Evolutionary conservation across 306 rosid genomes (phyloP), one percentile per base, ranked within the genome.

Genomic region (Lithocarpus polystachyus): DNA sequence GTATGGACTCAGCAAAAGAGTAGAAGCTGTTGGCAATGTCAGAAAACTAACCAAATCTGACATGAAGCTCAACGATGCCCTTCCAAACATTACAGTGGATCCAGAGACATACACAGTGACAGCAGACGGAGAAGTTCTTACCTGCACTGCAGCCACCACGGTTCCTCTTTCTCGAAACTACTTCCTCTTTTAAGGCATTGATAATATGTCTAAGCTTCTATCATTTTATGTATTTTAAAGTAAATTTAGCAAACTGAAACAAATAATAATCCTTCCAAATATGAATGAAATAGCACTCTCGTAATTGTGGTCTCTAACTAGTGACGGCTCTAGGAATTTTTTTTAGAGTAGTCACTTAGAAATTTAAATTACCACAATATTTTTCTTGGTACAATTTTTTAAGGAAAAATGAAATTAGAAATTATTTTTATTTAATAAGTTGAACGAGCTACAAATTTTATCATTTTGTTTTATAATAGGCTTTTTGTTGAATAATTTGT

Each of bases 31-130:
- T 54, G 75, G 84, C 18, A 90, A 89, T 43, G 91, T 90, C 28
- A 90, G 96, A 86, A 86, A 68, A 17, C 92, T 95, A 43, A 89
- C 85, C 54, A 95, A 95, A 86, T 90, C 85, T 12, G 97, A 95
- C 89, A 95, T 95, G 99, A 88, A 87, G 80, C 91, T 93, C 77
- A 95, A 92, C 20, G 84, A 92, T 4, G 82, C 98, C 17, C 97
- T 92, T 71, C 99, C 99, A 48, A 18, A 77, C 55, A 95, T 95
- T 77, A 83, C 85, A 23, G 99, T 95, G 62, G 99, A 95, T 70
- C 98, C 99, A 0, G 99, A 95, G 82, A 82, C 88, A 56, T 95
- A 87, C 85, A 83, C 72, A 0, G 99, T 93, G 24, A 89, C 84
- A 37, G 99, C 93, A 52, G 89, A 95, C 29, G 94, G 90, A 5